Percentiles rank a stretch among this genome's conserved stretches.
phyloP scores from a whole-genome alignment of 352 stramenopile genomes.

The Thraustotheca clavata region DNA sequence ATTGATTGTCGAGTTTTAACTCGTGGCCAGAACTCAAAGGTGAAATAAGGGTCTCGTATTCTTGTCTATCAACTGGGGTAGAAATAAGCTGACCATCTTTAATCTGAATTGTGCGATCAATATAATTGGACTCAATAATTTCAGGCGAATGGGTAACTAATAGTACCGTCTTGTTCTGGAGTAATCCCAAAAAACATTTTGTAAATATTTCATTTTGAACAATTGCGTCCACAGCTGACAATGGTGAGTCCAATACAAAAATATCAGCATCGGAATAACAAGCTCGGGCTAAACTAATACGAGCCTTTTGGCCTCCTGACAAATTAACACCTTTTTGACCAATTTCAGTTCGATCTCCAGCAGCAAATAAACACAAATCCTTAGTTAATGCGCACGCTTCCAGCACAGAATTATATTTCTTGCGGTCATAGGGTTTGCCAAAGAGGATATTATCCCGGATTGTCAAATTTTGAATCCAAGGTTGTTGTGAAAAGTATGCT shows the following conservation, averaged over 20 bases:
- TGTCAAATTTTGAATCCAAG: constrained; percentile 84
- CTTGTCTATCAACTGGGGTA: background rate
- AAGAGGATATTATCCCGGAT: constrained; percentile 57
- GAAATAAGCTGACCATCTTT: background rate
- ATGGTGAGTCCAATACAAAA: constrained; percentile 12
- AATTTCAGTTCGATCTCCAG: constrained; percentile 91
- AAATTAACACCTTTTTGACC: constrained; percentile 49
- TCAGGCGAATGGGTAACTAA: constrained; percentile 70
- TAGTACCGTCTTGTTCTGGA: constrained; percentile 62
- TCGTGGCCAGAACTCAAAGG: constrained; percentile 23
- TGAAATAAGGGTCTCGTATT: constrained; percentile 25
- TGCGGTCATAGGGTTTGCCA: constrained; percentile 31
- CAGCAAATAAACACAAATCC: constrained; percentile 81
- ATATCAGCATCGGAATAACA: constrained; percentile 19
- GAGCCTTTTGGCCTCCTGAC: constrained; percentile 36
- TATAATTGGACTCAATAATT: constrained; percentile 25
- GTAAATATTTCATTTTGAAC: constrained; percentile 85
- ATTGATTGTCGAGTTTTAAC: no score
- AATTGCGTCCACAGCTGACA: constrained; percentile 83
- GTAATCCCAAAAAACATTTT: constrained; percentile 47
- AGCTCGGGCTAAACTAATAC: constrained; percentile 17
- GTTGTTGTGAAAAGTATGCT: constrained; percentile 48
- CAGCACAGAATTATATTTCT: constrained; percentile 45
- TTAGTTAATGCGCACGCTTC: constrained; percentile 67
- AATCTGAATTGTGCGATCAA: constrained; percentile 20